Evolutionary conservation across 352 stramenopile genomes (phyloP), one percentile per base, ranked within the genome.

Genomic region (Globisporangium parvum): DNA sequence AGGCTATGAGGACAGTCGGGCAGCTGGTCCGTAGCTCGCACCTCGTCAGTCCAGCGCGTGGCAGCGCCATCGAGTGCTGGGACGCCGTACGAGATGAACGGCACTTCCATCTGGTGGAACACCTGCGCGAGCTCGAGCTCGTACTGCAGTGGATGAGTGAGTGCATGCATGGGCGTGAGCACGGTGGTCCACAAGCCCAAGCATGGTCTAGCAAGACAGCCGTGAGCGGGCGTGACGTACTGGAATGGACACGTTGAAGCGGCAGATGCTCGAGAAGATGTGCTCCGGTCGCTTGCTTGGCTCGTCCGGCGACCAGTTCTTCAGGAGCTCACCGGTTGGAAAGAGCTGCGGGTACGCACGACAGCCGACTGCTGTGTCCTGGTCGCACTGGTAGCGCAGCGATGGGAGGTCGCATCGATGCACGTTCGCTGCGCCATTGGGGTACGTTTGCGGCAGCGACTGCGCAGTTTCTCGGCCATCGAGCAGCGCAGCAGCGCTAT

Each of bases 31-130:
- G 4, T 33, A 6, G 12, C 24, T 52, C 46, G 26, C 15, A 75
- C 65, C 26, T 88, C 74, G 63, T 94, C 63, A 42, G 81, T 93
- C 96, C 96, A 99, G 31, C 77, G 70, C 51, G 81, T 63, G 0
- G 76, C 65, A 0, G 89, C 80, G 14, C 60, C 57, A 5, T 77
- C 69, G 8, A 98, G 82, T 41, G 85, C 69, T 0, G 95, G 95
- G 62, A 98, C 86, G 37, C 91, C 88, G 54, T 96, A 92, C 5
- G 93, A 63, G 17, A 98, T 79, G 70, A 98, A 98, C 8, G 96
- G 96, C 37, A 98, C 74, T 60, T 99, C 94, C 61, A 87, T 88
- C 26, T 93, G 67, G 21, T 93, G 73, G 65, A 96, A 91, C 24
- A 95, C 80, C 60, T 98, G 92, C 44, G 78, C 70, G 39, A 96